Conservation (phyloP, 2,329 filamentous ascomycete genomes). For the Fusarium sp. region DNA sequence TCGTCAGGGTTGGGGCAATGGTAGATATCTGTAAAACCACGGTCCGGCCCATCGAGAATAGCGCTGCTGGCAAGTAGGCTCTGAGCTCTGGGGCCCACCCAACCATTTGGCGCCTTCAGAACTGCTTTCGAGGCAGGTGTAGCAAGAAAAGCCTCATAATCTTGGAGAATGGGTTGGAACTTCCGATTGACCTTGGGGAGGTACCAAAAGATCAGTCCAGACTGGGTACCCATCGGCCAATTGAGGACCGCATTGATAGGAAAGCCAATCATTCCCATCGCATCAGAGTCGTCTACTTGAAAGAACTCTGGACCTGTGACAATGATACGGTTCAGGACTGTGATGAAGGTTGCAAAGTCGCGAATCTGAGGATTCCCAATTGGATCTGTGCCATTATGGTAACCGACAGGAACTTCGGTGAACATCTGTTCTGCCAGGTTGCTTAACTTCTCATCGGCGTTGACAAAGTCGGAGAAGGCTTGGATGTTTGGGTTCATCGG, state of each 20-base stretch:
- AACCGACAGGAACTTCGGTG: not conserved
- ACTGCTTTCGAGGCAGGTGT: not conserved
- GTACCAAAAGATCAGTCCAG: not conserved
- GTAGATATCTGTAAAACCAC: not conserved
- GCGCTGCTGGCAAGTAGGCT: fast-evolving
- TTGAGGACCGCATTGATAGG: not conserved
- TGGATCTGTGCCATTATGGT: not conserved
- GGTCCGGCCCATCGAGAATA: not conserved
- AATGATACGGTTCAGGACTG: not conserved
- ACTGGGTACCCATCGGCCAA: not conserved
- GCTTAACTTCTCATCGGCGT: not conserved
- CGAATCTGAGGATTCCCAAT: not conserved
- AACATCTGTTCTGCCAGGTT: not conserved
- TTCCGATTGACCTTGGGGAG: not conserved
- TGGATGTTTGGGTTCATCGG: not conserved
- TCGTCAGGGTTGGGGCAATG: not conserved
- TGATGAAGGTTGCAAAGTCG: not conserved
- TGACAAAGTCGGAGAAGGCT: not conserved
- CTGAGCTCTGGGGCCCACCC: not conserved
- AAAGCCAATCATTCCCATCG: not conserved
- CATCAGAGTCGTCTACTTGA: fast-evolving
- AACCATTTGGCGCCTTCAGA: not conserved
- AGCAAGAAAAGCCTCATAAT: not conserved
- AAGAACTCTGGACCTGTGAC: fast-evolving
- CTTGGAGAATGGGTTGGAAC: not conserved